Evolutionary conservation across 2,329 filamentous ascomycete genomes (phyloP).

Genomic region (Rutstroemia sp.): DNA sequence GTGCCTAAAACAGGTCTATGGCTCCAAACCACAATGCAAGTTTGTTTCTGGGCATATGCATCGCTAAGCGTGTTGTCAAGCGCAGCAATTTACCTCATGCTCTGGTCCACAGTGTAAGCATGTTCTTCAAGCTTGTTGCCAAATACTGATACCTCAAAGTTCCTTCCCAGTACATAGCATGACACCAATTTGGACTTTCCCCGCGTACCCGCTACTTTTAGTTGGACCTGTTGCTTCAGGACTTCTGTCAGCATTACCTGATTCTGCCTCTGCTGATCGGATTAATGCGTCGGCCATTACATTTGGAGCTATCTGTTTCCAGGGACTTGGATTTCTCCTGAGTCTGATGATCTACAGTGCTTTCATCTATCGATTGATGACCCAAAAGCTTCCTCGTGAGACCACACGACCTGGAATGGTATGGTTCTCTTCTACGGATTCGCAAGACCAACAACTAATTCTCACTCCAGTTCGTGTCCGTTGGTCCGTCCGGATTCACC

Average conservation of each 20-base stretch:
- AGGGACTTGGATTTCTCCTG: constrained; percentile 49
- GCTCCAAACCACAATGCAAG: constrained; percentile 51
- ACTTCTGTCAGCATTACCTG: constrained; percentile 34
- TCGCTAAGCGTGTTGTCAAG: constrained; percentile 60
- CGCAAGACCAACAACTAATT: constrained; percentile 1
- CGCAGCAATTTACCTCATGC: constrained; percentile 64
- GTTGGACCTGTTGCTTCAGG: constrained; percentile 63
- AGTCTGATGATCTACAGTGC: constrained; percentile 75
- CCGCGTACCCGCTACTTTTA: constrained; percentile 73
- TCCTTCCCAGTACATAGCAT: constrained; percentile 66
- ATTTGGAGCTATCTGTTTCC: constrained; percentile 41
- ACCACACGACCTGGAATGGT: constrained; percentile 68
- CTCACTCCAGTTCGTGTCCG: constrained; percentile 58
- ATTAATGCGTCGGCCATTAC: constrained; percentile 41
- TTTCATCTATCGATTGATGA: constrained; percentile 83
- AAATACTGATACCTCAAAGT: constrained; percentile 24
- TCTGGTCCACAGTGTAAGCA: constrained; percentile 54
- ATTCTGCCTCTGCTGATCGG: constrained; percentile 28
- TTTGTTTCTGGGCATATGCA: constrained; percentile 70
- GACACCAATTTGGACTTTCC: constrained; percentile 86
- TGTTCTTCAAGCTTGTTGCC: too few species aligned
- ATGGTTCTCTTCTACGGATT: constrained; percentile 12
- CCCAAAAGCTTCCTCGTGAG: constrained; percentile 73
- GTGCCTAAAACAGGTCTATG: constrained; percentile 53
- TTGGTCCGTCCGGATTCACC: constrained; percentile 60